Percentiles rank a stretch among this genome's conserved stretches.
These are phyloP conservation scores for Lecanicillium sp. DNA, from an alignment of 2,329 filamentous ascomycete genomes.

Conservation along the genomic window DNA sequence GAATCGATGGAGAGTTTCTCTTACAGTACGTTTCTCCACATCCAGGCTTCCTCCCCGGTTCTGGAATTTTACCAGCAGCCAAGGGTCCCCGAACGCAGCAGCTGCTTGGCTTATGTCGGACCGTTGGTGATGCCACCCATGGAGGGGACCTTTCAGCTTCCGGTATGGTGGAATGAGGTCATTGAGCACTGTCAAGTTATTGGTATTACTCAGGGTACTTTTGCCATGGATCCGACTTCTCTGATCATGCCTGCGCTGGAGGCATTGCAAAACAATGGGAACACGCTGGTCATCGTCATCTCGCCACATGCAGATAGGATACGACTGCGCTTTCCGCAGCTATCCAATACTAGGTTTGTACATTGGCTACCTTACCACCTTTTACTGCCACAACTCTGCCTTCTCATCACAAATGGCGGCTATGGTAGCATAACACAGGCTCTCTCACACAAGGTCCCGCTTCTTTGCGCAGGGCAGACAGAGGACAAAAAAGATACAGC, in stretches of 20 bases:
- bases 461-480: slow-evolving; percentile 27
- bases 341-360: slow-evolving; percentile 21
- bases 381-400: slow-evolving; percentile 23
- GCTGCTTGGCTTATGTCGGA: slow-evolving; percentile 22
- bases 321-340: slow-evolving; percentile 11
- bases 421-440: slow-evolving; percentile 30
- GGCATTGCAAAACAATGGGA: slow-evolving; percentile 20
- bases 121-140: slow-evolving; percentile 21
- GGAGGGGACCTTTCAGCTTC: slow-evolving; percentile 13
- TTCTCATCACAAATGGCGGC: slow-evolving; percentile 29
- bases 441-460: slow-evolving; percentile 23
- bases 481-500: slow-evolving; percentile 30
- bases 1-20: slow-evolving; percentile 23
- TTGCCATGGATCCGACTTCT: slow-evolving; percentile 26
- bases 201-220: slow-evolving; percentile 29
- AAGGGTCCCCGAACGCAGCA: slow-evolving; percentile 12
- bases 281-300: slow-evolving; percentile 23
- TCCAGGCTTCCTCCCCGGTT: slow-evolving; percentile 26
- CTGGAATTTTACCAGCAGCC: slow-evolving; percentile 23
- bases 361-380: slow-evolving; percentile 28
- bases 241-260: slow-evolving; percentile 29
- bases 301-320: slow-evolving; percentile 22
- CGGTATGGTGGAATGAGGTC: slow-evolving; percentile 24
- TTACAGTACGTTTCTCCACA: slow-evolving; percentile 30
- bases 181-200: slow-evolving; percentile 19